phyloP scores from a whole-genome alignment of 805 yeast genomes.

The Myxozyma geophila region DNA sequence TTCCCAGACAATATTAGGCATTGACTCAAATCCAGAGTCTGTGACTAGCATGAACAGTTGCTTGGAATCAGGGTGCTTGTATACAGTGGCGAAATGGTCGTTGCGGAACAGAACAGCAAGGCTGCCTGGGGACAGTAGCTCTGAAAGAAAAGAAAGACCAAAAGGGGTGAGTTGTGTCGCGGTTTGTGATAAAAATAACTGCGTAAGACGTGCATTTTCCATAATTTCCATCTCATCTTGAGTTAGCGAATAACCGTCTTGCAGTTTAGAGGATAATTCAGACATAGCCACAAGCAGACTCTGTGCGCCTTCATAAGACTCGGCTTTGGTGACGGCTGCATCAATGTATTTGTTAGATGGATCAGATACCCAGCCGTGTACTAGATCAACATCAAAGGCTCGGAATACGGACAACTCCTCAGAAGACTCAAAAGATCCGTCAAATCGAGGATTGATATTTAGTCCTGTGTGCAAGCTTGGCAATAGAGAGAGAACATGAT shows the following conservation, averaged over 20 bases:
- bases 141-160: constrained; percentile 60
- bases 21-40: constrained; percentile 64
- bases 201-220: constrained; percentile 40
- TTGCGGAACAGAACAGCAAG: constrained; percentile 81
- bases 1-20: constrained; percentile 77
- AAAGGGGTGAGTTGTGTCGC: constrained; percentile 74
- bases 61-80: constrained; percentile 45
- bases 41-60: constrained; percentile 70
- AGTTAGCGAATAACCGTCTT: constrained; percentile 17
- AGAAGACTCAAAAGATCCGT: constrained; percentile 61
- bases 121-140: constrained; percentile 55
- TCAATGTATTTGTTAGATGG: constrained; percentile 44
- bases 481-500: constrained; percentile 56
- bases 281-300: constrained; percentile 56
- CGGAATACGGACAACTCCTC: constrained; percentile 62
- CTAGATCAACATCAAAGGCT: constrained; percentile 61
- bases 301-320: constrained; percentile 65
- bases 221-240: constrained; percentile 22
- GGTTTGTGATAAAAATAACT: constrained; percentile 61
- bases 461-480: constrained; percentile 74
- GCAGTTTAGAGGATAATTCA: constrained; percentile 41
- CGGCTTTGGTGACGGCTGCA: constrained; percentile 47
- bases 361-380: constrained; percentile 85
- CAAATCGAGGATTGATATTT: constrained; percentile 70
- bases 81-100: constrained; percentile 81